phyloP scores from a whole-genome alignment of 129 eudicot genomes.

The Tagetes erecta region DNA sequence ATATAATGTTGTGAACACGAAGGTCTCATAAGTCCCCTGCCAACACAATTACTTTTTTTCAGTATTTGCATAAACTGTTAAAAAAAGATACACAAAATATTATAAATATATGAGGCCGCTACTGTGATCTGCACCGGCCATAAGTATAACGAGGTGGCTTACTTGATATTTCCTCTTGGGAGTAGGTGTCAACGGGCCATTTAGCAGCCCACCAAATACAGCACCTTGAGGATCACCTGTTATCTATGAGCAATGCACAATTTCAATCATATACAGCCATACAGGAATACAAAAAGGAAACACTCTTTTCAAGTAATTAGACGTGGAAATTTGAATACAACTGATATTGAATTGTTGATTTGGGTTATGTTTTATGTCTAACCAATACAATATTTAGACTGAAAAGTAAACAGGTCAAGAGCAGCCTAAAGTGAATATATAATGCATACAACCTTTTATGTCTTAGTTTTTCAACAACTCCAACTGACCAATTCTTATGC shows the following conservation, averaged over 20 bases:
- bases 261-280: slow-evolving; percentile 14
- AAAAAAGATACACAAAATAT: neutral
- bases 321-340: neutral
- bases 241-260: slow-evolving; percentile 44
- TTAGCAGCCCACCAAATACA: slow-evolving; percentile 91
- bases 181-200: slow-evolving; percentile 76
- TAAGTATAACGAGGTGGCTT: slow-evolving; percentile 21
- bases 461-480: slow-evolving; percentile 4
- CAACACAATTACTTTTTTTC: slow-evolving; percentile 17
- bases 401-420: neutral
- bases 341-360: neutral
- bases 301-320: neutral
- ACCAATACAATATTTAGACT: neutral
- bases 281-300: neutral
- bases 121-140: neutral
- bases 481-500: neutral
- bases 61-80: slow-evolving; percentile 17
- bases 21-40: slow-evolving; percentile 86
- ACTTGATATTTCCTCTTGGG: slow-evolving; percentile 94
- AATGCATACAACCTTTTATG: neutral
- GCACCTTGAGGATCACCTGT: slow-evolving; percentile 92
- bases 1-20: slow-evolving; percentile 83
- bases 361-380: slow-evolving; percentile 1
- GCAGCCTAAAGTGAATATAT: neutral
- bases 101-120: neutral